A percentile compares a stretch with the other conserved stretches of the same genome.
phyloP scores from a whole-genome alignment of 2,329 filamentous ascomycete species.

The Claviceps purpurea region DNA sequence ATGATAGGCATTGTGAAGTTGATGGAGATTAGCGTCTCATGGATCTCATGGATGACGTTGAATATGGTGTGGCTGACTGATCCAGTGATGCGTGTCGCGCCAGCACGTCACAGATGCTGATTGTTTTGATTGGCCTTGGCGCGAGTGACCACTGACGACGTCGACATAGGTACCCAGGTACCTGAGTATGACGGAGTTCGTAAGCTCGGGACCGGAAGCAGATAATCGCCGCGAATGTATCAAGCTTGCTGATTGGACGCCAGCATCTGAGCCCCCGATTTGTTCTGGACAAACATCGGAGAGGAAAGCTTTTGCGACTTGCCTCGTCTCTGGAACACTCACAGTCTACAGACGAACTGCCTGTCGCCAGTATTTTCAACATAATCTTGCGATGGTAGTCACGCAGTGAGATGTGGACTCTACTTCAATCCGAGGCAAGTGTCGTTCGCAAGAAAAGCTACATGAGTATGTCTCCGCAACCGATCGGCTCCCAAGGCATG shows the following conservation, averaged over 20 bases:
- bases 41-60: slow-evolving; percentile 5
- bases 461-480: not conserved
- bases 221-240: not conserved
- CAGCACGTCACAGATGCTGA: slow-evolving; percentile 1
- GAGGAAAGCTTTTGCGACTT: too few species aligned
- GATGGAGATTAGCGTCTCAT: slow-evolving; percentile 4
- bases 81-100: slow-evolving; percentile 4
- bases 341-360: too few species aligned
- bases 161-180: too few species aligned
- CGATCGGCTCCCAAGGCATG: not conserved
- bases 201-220: not conserved
- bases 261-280: too few species aligned
- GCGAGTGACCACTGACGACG: not conserved
- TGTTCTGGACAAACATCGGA: too few species aligned
- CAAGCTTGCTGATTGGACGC: not conserved
- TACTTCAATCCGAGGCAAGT: not conserved
- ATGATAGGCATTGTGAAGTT: slow-evolving; percentile 21
- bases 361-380: too few species aligned
- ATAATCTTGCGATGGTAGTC: too few species aligned
- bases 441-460: not conserved
- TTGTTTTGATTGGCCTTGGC: not conserved
- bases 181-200: too few species aligned
- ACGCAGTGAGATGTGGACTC: too few species aligned
- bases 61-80: slow-evolving; percentile 3
- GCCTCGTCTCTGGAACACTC: too few species aligned